Percentiles rank a stretch among this genome's conserved stretches.
phyloP scores from a whole-genome alignment of 805 yeast species.

The Starmerella potacharoeniae region DNA sequence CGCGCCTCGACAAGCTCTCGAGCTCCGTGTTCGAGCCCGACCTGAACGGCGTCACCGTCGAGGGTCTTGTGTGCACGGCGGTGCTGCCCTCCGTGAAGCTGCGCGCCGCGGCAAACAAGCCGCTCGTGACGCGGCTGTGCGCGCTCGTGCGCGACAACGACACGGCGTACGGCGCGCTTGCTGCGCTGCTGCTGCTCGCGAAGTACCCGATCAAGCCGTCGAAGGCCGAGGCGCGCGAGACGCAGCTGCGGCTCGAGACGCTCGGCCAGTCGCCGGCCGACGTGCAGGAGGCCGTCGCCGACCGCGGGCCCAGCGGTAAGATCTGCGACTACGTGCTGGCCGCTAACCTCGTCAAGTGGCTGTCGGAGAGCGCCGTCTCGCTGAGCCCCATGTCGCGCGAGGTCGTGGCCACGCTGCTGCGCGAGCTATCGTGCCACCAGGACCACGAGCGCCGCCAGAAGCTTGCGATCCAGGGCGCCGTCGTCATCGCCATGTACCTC shows the following conservation, averaged over 20 bases:
- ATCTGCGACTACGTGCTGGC: constrained; percentile 10
- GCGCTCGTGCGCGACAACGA: constrained; percentile 11
- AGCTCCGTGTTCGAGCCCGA: constrained; percentile 17
- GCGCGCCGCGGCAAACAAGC: constrained; percentile 15
- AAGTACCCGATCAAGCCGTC: constrained; percentile 27
- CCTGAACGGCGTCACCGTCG: constrained; percentile 23
- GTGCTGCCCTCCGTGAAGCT: constrained; percentile 25
- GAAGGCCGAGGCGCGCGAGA: constrained; percentile 19
- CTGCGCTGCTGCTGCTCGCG: constrained; percentile 26
- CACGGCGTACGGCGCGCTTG: constrained; percentile 27
- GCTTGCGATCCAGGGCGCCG: constrained; percentile 30
- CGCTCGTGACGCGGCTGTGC: constrained; percentile 17
- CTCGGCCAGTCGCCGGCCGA: constrained; percentile 12
- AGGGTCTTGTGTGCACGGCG: constrained; percentile 32
- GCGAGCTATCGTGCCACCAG: constrained; percentile 26
- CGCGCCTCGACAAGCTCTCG: constrained; percentile 25
- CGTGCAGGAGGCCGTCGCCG: constrained; percentile 1
- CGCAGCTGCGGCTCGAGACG: constrained; percentile 9
- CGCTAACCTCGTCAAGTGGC: constrained; percentile 21
- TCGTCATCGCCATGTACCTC: constrained; percentile 26
- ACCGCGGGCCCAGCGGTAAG: constrained; percentile 6
- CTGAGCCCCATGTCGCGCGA: constrained; percentile 22
- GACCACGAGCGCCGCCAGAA: constrained; percentile 22
- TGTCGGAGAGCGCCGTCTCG: constrained; percentile 19
- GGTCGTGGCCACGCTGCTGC: constrained; percentile 24